A percentile compares a stretch with the other conserved stretches of the same genome.
phyloP scores from a whole-genome alignment of 2,329 filamentous ascomycete species.

The Aspergillus novoparasiticus region DNA sequence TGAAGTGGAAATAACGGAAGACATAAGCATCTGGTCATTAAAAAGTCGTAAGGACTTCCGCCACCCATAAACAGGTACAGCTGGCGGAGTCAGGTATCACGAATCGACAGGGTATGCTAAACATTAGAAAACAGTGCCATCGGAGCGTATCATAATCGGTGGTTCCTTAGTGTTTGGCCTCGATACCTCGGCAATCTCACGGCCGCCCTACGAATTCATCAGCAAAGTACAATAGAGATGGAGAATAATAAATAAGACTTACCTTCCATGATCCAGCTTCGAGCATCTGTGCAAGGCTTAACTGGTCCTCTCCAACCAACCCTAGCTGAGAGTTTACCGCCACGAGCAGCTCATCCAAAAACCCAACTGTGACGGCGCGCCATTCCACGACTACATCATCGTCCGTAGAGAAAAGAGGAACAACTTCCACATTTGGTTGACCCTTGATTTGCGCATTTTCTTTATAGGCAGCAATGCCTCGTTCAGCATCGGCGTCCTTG shows the following conservation, averaged over 20 bases:
- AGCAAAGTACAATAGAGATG: conserved; percentile 17
- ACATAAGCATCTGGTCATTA: conserved; percentile 31
- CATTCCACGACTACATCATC: conserved; percentile 82
- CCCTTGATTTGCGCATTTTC: conserved; percentile 73
- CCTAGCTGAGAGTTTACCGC: conserved; percentile 71
- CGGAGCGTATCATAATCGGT: conserved; percentile 92
- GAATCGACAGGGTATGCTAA: conserved; percentile 20
- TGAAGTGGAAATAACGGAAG: conserved; percentile 9
- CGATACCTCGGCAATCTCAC: conserved; percentile 93
- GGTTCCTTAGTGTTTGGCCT: conserved; percentile 95
- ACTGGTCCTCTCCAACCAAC: conserved; percentile 67
- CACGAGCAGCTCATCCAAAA: conserved; percentile 69
- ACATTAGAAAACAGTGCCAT: conserved; percentile 88
- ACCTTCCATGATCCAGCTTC: conserved; percentile 99
- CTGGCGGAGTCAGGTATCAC: conserved; percentile 30
- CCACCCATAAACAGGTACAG: conserved; percentile 18
- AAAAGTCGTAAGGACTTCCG: conserved; percentile 34
- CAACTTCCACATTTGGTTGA: conserved; percentile 71
- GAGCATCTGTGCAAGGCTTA: conserved; percentile 84
- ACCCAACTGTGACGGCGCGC: conserved; percentile 73
- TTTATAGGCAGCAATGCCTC: conserved; percentile 70
- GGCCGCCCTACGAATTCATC: conserved; percentile 68
- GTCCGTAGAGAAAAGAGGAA: conserved; percentile 71
- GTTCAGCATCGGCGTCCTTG: conserved; percentile 68
- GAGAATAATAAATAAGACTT: conserved; percentile 32